Evolutionary conservation across 108 stramenopile species (phyloP).

Genomic region (Parietichytrium sp.): DNA sequence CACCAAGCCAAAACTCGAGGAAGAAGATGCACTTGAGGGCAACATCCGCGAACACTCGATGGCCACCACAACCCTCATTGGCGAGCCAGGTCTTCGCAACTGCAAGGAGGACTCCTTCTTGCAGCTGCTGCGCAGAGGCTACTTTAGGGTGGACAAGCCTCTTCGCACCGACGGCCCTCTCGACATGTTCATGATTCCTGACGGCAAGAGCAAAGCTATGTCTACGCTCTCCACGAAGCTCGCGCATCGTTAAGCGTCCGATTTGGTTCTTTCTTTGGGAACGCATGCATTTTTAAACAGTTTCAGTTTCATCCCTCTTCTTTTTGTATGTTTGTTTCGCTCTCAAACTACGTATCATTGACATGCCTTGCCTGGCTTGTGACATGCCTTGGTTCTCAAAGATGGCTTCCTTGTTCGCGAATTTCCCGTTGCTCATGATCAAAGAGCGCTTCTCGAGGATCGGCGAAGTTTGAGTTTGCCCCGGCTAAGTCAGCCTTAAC

Average conservation of each 20-base stretch:
- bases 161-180: slow-evolving; percentile 51
- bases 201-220: slow-evolving; percentile 95
- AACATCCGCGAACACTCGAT: slow-evolving; percentile 83
- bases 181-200: slow-evolving; percentile 90
- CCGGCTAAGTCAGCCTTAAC: no score
- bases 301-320: no score
- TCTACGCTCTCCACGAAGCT: slow-evolving; percentile 78
- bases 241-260: slow-evolving; percentile 80
- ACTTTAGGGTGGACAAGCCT: slow-evolving; percentile 84
- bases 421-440: no score
- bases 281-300: no score
- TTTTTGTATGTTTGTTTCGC: no score
- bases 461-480: no score
- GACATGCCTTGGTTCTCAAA: no score
- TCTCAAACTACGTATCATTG: no score
- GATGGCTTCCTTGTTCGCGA: no score
- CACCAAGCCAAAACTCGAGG: slow-evolving; percentile 87
- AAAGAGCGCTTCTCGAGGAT: no score
- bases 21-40: slow-evolving; percentile 89
- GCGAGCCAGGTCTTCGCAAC: slow-evolving; percentile 73
- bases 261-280: no score
- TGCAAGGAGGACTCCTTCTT: slow-evolving; percentile 77
- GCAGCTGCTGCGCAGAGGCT: slow-evolving; percentile 95
- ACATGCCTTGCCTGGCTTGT: no score
- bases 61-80: slow-evolving; percentile 74